Evolutionary conservation across 352 stramenopile species (phyloP).

Genomic region (Globisporangium sylvaticum): DNA sequence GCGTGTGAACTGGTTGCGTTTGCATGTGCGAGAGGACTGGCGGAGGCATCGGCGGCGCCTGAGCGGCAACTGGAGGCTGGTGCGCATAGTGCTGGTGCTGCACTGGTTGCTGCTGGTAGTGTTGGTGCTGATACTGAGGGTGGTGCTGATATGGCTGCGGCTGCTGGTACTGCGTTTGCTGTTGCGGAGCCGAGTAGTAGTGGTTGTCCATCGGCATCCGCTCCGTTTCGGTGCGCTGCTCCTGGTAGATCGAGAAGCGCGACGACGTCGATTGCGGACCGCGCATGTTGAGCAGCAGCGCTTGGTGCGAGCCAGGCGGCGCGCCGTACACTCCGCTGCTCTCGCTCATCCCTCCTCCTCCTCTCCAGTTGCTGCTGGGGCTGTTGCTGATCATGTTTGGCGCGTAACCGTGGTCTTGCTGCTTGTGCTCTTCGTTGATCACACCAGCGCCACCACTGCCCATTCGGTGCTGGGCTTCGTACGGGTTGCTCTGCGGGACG

Average conservation of each 20-base stretch:
- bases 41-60: not conserved
- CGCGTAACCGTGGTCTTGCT: slow-evolving; percentile 12
- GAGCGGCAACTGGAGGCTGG: not conserved
- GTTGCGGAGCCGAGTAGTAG: slow-evolving; percentile 7
- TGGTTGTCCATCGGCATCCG: not conserved
- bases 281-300: slow-evolving; percentile 15
- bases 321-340: slow-evolving; percentile 9
- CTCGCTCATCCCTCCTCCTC: not conserved
- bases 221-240: not conserved
- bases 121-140: not conserved
- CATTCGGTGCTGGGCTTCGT: slow-evolving; percentile 4
- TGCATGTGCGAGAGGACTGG: slow-evolving; percentile 1
- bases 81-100: slow-evolving; percentile 7
- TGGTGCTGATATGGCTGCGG: not conserved
- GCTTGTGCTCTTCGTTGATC: slow-evolving; percentile 8
- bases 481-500: slow-evolving; percentile 2
- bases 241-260: slow-evolving; percentile 16
- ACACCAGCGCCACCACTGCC: not conserved
- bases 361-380: not conserved
- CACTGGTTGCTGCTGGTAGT: not conserved
- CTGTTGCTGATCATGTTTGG: not conserved
- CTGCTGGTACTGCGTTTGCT: slow-evolving; percentile 5
- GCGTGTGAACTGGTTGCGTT: not conserved
- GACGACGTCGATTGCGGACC: not conserved
- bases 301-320: slow-evolving; percentile 14